These are phyloP conservation scores for Epichloe bromicola DNA, from an alignment of 2,329 filamentous ascomycete genomes.

Conservation along the genomic window DNA sequence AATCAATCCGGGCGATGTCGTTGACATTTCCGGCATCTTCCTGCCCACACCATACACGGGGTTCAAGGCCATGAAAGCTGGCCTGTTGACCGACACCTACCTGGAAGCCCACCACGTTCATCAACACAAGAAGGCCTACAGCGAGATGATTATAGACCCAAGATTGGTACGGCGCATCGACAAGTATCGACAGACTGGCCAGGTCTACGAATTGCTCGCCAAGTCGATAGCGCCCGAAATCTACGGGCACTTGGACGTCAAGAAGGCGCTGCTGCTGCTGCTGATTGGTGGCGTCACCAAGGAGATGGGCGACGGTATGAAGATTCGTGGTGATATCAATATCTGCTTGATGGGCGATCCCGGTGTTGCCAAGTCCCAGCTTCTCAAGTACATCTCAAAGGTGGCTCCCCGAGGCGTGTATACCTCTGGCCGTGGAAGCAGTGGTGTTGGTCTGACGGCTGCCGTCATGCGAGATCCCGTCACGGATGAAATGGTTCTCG, in stretches of 20 bases:
- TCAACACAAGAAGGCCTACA: slow-evolving; percentile 97
- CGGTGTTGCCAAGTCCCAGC: slow-evolving; percentile 97
- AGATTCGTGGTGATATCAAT: slow-evolving; percentile 97
- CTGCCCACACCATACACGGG: slow-evolving; percentile 97
- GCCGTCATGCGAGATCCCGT: slow-evolving; percentile 76
- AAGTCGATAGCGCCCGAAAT: slow-evolving; percentile 97
- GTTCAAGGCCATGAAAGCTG: slow-evolving; percentile 92
- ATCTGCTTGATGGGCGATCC: slow-evolving; percentile 98
- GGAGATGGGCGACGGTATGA: slow-evolving; percentile 95
- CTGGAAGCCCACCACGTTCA: slow-evolving; percentile 85
- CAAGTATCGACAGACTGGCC: slow-evolving; percentile 69
- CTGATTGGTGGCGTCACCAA: slow-evolving; percentile 94
- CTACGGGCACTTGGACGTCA: slow-evolving; percentile 90
- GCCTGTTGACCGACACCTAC: slow-evolving; percentile 93
- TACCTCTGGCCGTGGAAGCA: slow-evolving; percentile 69
- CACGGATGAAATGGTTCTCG: slow-evolving; percentile 73
- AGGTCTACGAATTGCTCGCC: slow-evolving; percentile 90
- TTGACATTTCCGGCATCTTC: slow-evolving; percentile 92
- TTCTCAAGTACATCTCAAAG: slow-evolving; percentile 97
- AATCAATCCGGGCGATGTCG: slow-evolving; percentile 85
- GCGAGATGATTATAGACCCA: slow-evolving; percentile 75
- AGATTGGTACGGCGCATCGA: slow-evolving; percentile 73
- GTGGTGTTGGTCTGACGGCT: slow-evolving; percentile 69
- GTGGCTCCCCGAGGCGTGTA: slow-evolving; percentile 88
- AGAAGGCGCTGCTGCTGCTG: slow-evolving; percentile 91